These are phyloP conservation scores for Ichthyophthirius multifiliis DNA, from an alignment of 169 alveolate species.

Conservation along the genomic window DNA sequence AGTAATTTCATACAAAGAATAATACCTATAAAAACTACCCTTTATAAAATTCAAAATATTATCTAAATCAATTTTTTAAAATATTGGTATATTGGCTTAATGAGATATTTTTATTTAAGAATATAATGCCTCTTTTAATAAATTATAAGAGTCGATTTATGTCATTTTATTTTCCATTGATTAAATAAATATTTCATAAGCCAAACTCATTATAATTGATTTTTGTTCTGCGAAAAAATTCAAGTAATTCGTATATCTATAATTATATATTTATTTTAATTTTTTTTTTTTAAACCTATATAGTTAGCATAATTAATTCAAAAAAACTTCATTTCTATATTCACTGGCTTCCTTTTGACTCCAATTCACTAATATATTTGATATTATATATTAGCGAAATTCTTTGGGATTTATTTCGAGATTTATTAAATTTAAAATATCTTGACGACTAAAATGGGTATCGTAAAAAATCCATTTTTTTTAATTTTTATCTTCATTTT, in stretches of 20 bases:
- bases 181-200: slow-evolving; percentile 1
- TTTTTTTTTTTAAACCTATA: neutral
- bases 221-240: neutral
- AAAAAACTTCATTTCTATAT: slow-evolving; percentile 5
- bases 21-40: neutral
- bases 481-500: too few relatives aligned
- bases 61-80: neutral
- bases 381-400: neutral
- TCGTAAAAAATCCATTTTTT: slow-evolving; percentile 7
- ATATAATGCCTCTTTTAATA: neutral
- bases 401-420: neutral
- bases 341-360: neutral
- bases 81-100: neutral
- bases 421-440: neutral
- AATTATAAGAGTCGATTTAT: neutral
- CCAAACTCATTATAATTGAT: neutral
- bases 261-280: neutral
- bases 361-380: neutral
- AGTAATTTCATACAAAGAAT: neutral
- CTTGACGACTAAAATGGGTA: neutral
- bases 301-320: neutral
- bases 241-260: neutral
- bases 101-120: neutral
- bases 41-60: neutral
- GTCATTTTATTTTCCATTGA: slow-evolving; percentile 6